A percentile compares a stretch with the other conserved stretches of the same genome.
phyloP scores from a whole-genome alignment of 2,329 filamentous ascomycete species.

The Microdochium trichocladiopsis region DNA sequence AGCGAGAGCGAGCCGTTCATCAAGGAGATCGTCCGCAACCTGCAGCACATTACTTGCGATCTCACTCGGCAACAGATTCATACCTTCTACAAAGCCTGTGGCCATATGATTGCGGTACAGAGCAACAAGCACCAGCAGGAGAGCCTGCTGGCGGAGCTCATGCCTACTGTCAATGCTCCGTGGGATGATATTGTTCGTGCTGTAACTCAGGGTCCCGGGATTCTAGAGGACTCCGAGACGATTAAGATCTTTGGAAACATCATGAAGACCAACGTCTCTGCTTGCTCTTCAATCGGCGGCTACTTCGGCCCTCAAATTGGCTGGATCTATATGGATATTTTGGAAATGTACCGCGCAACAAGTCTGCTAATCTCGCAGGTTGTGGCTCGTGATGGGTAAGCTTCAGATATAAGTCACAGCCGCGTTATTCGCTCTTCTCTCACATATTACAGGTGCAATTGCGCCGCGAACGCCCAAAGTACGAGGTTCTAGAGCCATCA shows the following conservation, averaged over 20 bases:
- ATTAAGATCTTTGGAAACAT: slow-evolving; percentile 99
- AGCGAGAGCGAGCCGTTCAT: slow-evolving; percentile 96
- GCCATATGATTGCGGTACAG: slow-evolving; percentile 98
- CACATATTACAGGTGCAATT: slow-evolving; percentile 59
- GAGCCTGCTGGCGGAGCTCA: slow-evolving; percentile 81
- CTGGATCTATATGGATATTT: slow-evolving; percentile 95
- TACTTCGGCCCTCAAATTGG: slow-evolving; percentile 99
- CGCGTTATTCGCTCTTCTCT: slow-evolving; percentile 16
- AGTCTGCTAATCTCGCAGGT: slow-evolving; percentile 93
- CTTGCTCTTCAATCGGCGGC: slow-evolving; percentile 88
- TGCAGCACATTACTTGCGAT: slow-evolving; percentile 93
- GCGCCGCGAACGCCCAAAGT: slow-evolving; percentile 98
- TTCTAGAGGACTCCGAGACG: slow-evolving; percentile 85
- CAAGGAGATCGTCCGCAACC: slow-evolving; percentile 93
- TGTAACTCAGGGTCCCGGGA: slow-evolving; percentile 76
- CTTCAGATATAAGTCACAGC: neutral
- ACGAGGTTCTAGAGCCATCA: slow-evolving; percentile 90
- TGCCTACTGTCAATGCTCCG: slow-evolving; percentile 86
- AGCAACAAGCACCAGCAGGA: slow-evolving; percentile 94
- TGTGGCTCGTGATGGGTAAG: slow-evolving; percentile 74
- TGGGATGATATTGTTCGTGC: slow-evolving; percentile 93
- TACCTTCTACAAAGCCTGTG: slow-evolving; percentile 97
- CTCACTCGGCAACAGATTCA: slow-evolving; percentile 95
- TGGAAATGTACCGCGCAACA: slow-evolving; percentile 98
- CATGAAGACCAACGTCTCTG: slow-evolving; percentile 99